Evolutionary conservation across 2,329 filamentous ascomycete species (phyloP).

Genomic region (Colletotrichum tofieldiae): DNA sequence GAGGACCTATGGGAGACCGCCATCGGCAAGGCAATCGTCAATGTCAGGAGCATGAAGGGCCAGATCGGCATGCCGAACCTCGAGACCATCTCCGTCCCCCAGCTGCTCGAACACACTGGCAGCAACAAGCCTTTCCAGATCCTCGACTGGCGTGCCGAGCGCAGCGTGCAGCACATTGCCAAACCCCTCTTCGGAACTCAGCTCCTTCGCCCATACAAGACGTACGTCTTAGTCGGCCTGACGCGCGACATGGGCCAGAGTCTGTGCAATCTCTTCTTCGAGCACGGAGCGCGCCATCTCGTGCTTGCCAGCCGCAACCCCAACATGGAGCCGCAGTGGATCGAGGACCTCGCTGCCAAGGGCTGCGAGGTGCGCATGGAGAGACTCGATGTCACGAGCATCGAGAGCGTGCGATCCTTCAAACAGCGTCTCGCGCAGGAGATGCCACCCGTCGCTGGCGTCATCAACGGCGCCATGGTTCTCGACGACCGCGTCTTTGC

Average conservation of each 20-base stretch:
- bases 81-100: conserved; percentile 45
- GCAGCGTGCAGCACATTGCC: conserved; percentile 47
- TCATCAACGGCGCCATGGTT: conserved; percentile 57
- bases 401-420: conserved; percentile 38
- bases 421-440: conserved; percentile 44
- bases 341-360: conserved; percentile 38
- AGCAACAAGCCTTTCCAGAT: conserved; percentile 49
- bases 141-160: conserved; percentile 58
- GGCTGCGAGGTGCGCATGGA: conserved; percentile 43
- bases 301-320: conserved; percentile 56
- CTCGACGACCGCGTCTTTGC: conserved; percentile 52
- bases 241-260: conserved; percentile 54
- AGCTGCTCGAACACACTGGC: conserved; percentile 45
- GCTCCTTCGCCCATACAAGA: conserved; percentile 51
- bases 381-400: conserved; percentile 46
- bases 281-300: conserved; percentile 53
- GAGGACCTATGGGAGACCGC: conserved; percentile 46
- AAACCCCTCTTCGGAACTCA: conserved; percentile 46
- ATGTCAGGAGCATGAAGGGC: conserved; percentile 14
- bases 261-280: conserved; percentile 55
- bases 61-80: conserved; percentile 19
- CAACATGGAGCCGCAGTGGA: conserved; percentile 46
- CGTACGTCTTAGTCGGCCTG: conserved; percentile 53
- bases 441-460: conserved; percentile 57
- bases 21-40: conserved; percentile 43